phyloP scores from a whole-genome alignment of 2,329 filamentous ascomycete species.

The Exophiala bonariae region DNA sequence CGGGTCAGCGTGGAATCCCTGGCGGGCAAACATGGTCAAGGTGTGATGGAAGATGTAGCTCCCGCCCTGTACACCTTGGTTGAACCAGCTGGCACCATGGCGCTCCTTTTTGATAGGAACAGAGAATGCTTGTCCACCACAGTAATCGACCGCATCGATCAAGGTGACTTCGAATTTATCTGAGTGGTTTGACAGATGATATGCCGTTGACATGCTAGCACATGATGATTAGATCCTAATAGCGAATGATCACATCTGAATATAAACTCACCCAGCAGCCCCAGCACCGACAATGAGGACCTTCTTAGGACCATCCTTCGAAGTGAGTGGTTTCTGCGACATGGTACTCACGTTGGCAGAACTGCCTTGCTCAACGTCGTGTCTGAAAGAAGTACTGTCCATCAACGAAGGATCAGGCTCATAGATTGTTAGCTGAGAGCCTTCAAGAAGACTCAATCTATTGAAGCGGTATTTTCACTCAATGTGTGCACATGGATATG shows the following conservation, averaged over 20 bases:
- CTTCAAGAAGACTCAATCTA: background rate
- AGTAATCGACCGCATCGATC: slow-evolving; percentile 59
- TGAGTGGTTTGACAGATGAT: slow-evolving; percentile 65
- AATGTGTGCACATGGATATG: background rate
- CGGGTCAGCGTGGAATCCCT: slow-evolving; percentile 57
- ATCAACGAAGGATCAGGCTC: slow-evolving; percentile 43
- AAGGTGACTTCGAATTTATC: slow-evolving; percentile 66
- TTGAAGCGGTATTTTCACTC: background rate
- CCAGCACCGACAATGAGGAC: slow-evolving; percentile 63
- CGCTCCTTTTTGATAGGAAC: slow-evolving; percentile 56
- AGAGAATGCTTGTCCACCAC: slow-evolving; percentile 62
- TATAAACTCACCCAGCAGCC: slow-evolving; percentile 52
- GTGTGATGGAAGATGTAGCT: slow-evolving; percentile 63
- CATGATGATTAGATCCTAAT: background rate
- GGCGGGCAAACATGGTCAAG: slow-evolving; percentile 60
- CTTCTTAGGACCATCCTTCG: slow-evolving; percentile 40
- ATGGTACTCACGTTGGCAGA: slow-evolving; percentile 7
- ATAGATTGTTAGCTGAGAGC: background rate
- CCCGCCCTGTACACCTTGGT: slow-evolving; percentile 63
- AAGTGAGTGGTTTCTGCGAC: slow-evolving; percentile 16
- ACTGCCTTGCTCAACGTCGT: slow-evolving; percentile 13
- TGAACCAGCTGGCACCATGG: slow-evolving; percentile 60
- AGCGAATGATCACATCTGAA: too few species aligned
- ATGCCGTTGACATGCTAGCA: slow-evolving; percentile 41
- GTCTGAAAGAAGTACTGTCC: slow-evolving; percentile 50